Base-by-base conservation (phyloP, 2,329 filamentous ascomycete species). In the Arachnomyces sp. region DNA sequence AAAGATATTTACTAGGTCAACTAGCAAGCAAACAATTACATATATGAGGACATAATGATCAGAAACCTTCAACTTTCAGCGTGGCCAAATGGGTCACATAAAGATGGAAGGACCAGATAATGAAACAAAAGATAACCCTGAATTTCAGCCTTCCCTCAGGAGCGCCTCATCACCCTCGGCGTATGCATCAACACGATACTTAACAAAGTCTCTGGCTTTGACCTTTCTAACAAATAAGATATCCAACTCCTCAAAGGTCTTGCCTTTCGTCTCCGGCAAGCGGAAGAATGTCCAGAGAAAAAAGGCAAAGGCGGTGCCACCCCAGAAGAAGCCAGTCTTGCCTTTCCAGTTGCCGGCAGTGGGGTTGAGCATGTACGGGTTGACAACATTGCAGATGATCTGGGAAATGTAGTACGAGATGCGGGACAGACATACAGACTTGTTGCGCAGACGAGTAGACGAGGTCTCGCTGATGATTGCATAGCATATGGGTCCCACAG, bases 401-500 rank as follows among this genome's bases (percentile, higher is more conserved):
- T 66, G 62, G 13, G 56, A 52, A 11, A 73, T 57, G 44, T 76
- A 73, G 54, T 74, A 75, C 21, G 64, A 47, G 35, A 61, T 65
- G 8, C 73, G 63, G 2, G 72, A 68, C 21, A 77, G 59, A 5
- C 72, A 71, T n/a, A 75, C 70, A 0, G 71, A 72, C 58, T 76
- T 75, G 7, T 67, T 62, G 43, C 72, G 69, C 21, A 77, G 65
- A 5, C 72, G 63, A 0, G 70, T 73, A 0, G 71, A 73, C 0
- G 69, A 71, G 3, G 74, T 57, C 50, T 76, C 73, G 0, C 71
- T 68, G 17, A 74, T 59, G 25, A 76, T 53, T 0, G 67, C 66
- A 52, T 74, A 77, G 3, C 67, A 71, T 7, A 75, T 63, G 2
- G 72, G 73, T 0, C 73, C 74, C n/a, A 76, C 67, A 2, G 68